Evolutionary conservation across 2,329 filamentous ascomycete genomes (phyloP), one percentile per base, ranked within the genome.

Genomic region (Fusarium nisikadoi): DNA sequence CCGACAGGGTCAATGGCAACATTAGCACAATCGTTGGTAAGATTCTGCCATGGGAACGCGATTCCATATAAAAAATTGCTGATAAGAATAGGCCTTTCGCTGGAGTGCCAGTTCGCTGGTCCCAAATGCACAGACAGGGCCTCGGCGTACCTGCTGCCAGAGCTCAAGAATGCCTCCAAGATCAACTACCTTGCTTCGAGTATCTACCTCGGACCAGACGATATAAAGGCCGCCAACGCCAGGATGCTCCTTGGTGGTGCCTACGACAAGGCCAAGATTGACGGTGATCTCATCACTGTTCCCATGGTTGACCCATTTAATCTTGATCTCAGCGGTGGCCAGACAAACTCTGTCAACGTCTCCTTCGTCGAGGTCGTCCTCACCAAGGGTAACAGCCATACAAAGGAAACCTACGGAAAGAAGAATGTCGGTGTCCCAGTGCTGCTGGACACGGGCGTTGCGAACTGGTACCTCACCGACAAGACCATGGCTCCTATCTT

Each of bases 211-310:
- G 62, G 62, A 0, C 58, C 58, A 0, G 58, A 64, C 19, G 23
- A 64, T 4, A 55, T 29, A 5, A 31, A 64, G 0, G 58, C 62
- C 14, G 27, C 58, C 7, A 63, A 55, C 3, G 62, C 62, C 5
- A 35, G 16, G 11, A 64, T 64, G 58, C 58, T 64, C 5, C 59
- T 64, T 1, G 62, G 62, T 0, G 62, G 62, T 0, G 58, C 59
- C 1, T 65, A 65, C 0, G 62, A 65, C 7, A 64, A 46, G 8
- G 62, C 62, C 4, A 65, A 65, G 39, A 55, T 65, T 41, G 39
- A 55, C 1, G 62, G 62, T 0, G 13, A 25, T 25, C 27, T 65
- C 16, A 64, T 65, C 5, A 65, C 62, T 0, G 62, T 65, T 1
- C 62, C 62, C 0, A 65, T 65, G 62, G 62, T 63, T 0, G 46